Percentiles rank a stretch among this genome's conserved stretches.
Conservation (phyloP, 306 rosid genomes). For the Prunus mume region DNA sequence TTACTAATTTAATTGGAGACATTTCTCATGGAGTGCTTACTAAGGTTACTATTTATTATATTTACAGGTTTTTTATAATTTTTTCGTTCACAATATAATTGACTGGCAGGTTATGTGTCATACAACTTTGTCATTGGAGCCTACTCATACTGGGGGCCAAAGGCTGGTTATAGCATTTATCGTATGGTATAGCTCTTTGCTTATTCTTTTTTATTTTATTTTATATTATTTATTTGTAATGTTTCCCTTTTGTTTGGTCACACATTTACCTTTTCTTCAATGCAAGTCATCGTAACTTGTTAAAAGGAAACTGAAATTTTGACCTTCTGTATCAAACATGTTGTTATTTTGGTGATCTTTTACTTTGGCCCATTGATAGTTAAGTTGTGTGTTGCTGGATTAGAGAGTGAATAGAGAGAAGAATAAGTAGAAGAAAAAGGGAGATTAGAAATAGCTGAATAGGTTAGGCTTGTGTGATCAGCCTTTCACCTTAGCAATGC, state of each 20-base stretch:
- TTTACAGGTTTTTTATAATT: too few species aligned
- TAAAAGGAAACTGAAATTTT: not conserved
- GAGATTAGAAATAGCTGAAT: not conserved
- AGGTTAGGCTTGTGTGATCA: not conserved
- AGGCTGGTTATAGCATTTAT: slow-evolving; percentile 89
- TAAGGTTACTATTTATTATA: not conserved
- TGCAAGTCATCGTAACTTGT: slow-evolving; percentile 11
- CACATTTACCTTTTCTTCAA: not conserved
- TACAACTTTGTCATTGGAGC: slow-evolving; percentile 95
- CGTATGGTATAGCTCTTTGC: slow-evolving; percentile 58
- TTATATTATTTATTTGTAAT: not conserved
- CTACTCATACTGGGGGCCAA: slow-evolving; percentile 96
- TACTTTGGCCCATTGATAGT: slow-evolving; percentile 8
- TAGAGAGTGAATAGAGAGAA: not conserved
- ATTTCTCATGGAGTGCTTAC: not conserved
- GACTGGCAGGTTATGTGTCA: slow-evolving; percentile 68
- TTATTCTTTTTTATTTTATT: not conserved
- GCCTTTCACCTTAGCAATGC: not conserved
- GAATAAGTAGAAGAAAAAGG: not conserved
- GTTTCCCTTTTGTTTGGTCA: not conserved
- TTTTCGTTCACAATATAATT: slow-evolving; percentile 8
- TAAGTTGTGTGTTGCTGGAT: not conserved
- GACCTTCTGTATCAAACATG: not conserved
- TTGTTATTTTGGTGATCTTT: slow-evolving; percentile 9
- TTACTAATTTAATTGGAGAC: not conserved